Percentiles rank a stretch among this genome's conserved stretches.
Evolutionary conservation across 2,329 filamentous ascomycete species (phyloP).

Genomic region (Stachybotrys echinatus): DNA sequence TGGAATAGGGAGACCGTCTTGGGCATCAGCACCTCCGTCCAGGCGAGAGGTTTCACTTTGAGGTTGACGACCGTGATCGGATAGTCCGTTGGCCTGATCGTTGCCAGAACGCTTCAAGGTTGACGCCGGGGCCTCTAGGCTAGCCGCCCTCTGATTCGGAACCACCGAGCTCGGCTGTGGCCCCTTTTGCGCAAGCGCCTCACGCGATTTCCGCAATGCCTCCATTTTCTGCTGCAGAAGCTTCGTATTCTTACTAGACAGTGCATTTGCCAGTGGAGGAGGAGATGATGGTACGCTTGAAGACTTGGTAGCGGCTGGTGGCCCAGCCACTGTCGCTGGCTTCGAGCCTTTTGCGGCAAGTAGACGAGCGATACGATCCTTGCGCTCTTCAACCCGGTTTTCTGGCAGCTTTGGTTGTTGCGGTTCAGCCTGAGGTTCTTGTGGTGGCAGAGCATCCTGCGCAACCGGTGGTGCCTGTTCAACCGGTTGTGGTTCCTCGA

Average conservation of each 20-base stretch:
- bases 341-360: conserved; percentile 68
- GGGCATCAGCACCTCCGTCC: conserved; percentile 7
- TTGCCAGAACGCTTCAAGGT: neutral
- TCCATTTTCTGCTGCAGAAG: conserved; percentile 75
- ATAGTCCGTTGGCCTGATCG: neutral
- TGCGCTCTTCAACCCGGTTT: conserved; percentile 49
- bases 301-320: conserved; percentile 30
- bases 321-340: conserved; percentile 12
- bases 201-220: conserved; percentile 57
- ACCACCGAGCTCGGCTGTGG: neutral
- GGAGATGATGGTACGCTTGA: neutral
- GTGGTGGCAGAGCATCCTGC: neutral
- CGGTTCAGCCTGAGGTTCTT: neutral
- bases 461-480: neutral
- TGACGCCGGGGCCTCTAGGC: neutral
- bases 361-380: conserved; percentile 71
- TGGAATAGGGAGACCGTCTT: conserved; percentile 23
- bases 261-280: conserved; percentile 12
- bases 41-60: neutral
- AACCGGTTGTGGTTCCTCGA: neutral
- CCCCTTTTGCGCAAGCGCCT: conserved; percentile 30
- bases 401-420: neutral
- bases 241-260: conserved; percentile 67
- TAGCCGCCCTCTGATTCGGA: neutral
- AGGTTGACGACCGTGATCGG: neutral